A percentile compares a stretch with the other conserved stretches of the same genome.
These are phyloP conservation scores for Dalbergia cochinchinensis DNA, from an alignment of 306 rosid genomes.

Conservation along the genomic window DNA sequence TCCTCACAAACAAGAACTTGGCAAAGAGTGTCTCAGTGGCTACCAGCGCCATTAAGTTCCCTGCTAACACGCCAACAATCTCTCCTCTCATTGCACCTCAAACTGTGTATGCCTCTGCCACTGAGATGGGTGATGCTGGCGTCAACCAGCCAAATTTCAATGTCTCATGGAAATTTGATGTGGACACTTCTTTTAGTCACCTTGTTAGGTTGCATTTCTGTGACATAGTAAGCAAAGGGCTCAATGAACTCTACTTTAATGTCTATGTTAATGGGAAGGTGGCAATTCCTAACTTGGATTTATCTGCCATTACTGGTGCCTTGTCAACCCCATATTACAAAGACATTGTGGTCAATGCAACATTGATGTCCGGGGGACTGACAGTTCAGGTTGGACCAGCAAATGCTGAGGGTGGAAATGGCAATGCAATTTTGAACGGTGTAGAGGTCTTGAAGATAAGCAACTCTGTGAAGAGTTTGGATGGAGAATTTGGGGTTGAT, in stretches of 20 bases:
- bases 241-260: constrained; percentile 56
- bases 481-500: constrained; percentile 68
- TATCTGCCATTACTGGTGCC: constrained; percentile 50
- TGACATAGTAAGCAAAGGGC: constrained; percentile 62
- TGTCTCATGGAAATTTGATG: constrained; percentile 67
- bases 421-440: constrained; percentile 61
- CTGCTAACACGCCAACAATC: neutral
- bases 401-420: constrained; percentile 10
- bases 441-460: constrained; percentile 68
- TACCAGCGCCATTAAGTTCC: constrained; percentile 50
- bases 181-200: constrained; percentile 55
- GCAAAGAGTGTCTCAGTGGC: constrained; percentile 44
- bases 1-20: constrained; percentile 47
- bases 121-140: constrained; percentile 56
- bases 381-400: constrained; percentile 60
- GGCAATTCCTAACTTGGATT: constrained; percentile 57
- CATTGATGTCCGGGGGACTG: constrained; percentile 57
- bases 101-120: constrained; percentile 55
- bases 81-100: constrained; percentile 58
- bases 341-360: constrained; percentile 65
- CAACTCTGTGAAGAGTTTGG: constrained; percentile 64
- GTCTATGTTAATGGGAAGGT: constrained; percentile 57
- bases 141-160: constrained; percentile 52
- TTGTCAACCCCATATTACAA: constrained; percentile 58
- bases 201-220: constrained; percentile 66